Base-by-base conservation (phyloP, 768 basidiomycete species). In the Mycena rebaudengoi region DNA sequence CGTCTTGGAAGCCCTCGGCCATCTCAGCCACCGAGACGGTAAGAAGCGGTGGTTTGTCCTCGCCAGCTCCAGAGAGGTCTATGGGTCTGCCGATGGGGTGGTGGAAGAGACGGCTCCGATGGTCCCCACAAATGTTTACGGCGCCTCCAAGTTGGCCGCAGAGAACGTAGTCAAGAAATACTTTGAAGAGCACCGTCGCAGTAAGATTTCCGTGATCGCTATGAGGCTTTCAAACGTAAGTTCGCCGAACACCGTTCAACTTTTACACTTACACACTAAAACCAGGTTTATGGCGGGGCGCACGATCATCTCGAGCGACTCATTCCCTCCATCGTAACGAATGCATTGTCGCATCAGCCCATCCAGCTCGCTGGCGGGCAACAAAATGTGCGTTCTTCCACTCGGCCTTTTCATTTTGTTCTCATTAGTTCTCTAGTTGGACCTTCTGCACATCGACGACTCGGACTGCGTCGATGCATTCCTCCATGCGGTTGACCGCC, bases 11-110 rank as follows among this genome's bases (percentile, higher is more conserved):
- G 54, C 54, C 7, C 18, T 55, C 21, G 40, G 44, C 3, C 29
- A 26, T 5, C 40, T 29, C 32, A 44, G 41, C 41, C 44, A 30
- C 23, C 40, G 26, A 28, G 40, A 40, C 16, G n/a, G n/a, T n/a
- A n/a, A n/a, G n/a, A n/a, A n/a, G n/a, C n/a, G n/a, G n/a, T 55
- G 54, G 54, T 55, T 55, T 30, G 30, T 55, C 8, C 40, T 55
- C 18, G 54, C 54, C 5, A 43, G 40, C 10, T 55, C 54, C 3
- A 43, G 26, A 21, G 54, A 26, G 18, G 29, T 44, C 6, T 55
- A 55, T 16, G 54, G 40, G n/a, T n/a, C n/a, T n/a, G n/a, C n/a
- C n/a, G n/a, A n/a, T n/a, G n/a, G n/a, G n/a, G n/a, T n/a, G n/a
- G n/a, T n/a, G n/a, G n/a, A n/a, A n/a, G n/a, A n/a, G n/a, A n/a